phyloP scores from a whole-genome alignment of 164 flowering plant genomes.

The Nelumbo lutea region DNA sequence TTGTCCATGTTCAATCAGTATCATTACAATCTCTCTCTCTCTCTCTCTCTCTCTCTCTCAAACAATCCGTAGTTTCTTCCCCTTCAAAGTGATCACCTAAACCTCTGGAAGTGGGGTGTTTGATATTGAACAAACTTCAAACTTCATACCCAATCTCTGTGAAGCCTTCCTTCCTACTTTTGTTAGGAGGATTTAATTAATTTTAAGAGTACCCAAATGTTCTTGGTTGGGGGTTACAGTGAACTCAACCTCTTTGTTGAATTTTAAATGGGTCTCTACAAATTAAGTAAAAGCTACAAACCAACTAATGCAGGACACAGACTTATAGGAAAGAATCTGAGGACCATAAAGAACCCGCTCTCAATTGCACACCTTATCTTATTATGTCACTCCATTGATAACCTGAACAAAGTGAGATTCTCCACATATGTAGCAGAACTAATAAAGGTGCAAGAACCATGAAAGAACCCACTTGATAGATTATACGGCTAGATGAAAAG shows the following conservation, averaged over 20 bases:
- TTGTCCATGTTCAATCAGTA: not conserved
- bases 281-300: not conserved
- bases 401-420: too few relatives aligned
- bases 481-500: too few relatives aligned
- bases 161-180: not conserved
- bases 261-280: too few relatives aligned
- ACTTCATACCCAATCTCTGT: not conserved
- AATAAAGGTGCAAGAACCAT: too few relatives aligned
- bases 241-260: not conserved
- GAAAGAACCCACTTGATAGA: too few relatives aligned
- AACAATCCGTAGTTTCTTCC: not conserved
- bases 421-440: too few relatives aligned
- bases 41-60: slow-evolving; percentile 5
- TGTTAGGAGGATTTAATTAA: too few relatives aligned
- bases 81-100: not conserved
- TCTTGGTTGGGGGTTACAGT: not conserved
- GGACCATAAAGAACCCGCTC: not conserved
- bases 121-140: not conserved
- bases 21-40: slow-evolving; percentile 2
- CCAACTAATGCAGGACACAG: not conserved
- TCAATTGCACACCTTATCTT: not conserved
- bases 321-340: not conserved
- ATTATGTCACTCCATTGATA: too few relatives aligned
- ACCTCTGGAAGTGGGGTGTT: not conserved
- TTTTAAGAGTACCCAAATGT: not conserved